Base-by-base conservation (phyloP, 108 stramenopile species). In the Seminavis robusta region DNA sequence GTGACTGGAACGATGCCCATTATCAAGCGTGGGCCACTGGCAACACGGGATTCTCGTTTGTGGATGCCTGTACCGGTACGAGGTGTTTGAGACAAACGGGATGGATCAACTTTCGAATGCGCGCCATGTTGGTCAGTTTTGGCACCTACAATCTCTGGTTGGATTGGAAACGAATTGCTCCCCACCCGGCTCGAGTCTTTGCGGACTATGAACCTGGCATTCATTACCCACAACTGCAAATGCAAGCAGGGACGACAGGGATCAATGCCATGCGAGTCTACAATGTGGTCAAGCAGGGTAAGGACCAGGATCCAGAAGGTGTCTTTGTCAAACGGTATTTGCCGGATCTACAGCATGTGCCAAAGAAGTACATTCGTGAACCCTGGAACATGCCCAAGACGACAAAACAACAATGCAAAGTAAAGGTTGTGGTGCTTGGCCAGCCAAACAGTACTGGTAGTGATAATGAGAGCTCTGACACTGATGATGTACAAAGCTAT, bases 51-150 rank as follows among this genome's bases (percentile, higher is more conserved):
- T 85, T 64, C 56, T 80, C 84, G 0, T 81, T 85, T 52, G 77
- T 85, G 1, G 84, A 85, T 63, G 84, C 84, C 1, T 85, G 84
- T 38, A n/a, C n/a, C n/a, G n/a, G n/a, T n/a, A 85, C 81, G 84
- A 52, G 84, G 20, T 82, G 80, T 66, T 53, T 86, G 46, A 51
- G 77, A 24, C 21, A 68, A 21, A 71, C 67, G 51, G 84, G 84
- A 1, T 86, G 84, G 84, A 15, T 86, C 4, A 86, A 86, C 51
- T 86, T 86, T 56, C 67, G 81, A 8, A 86, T 86, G 84, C 58
- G 84, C 28, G 80, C 84, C 11, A 86, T 86, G 84, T 53, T 86
- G 19, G 78, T 86, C 2, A 82, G 81, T 9, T 86, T 86, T 69
- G 81, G 81, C 11, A 77, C 76, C 0, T 83, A 83, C 34, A 86